Evolutionary conservation across 129 eudicot genomes (phyloP).

Genomic region (Artemisia tridentata): DNA sequence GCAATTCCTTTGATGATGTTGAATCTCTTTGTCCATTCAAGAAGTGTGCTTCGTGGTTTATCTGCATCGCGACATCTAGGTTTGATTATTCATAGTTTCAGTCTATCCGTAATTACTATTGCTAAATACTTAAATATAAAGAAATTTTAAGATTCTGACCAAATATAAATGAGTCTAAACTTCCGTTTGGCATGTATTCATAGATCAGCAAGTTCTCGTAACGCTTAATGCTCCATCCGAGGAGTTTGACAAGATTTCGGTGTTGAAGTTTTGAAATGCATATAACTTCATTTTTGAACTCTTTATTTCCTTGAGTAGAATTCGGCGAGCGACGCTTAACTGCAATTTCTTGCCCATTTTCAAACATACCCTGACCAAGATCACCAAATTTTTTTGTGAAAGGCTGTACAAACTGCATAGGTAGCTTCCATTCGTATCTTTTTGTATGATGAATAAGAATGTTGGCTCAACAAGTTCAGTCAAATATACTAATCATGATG

Average conservation of each 20-base stretch:
- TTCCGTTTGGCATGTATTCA: slow-evolving; percentile 36
- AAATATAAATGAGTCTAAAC: slow-evolving; percentile 35
- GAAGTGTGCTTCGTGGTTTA: slow-evolving; percentile 3
- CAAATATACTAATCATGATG: too few relatives aligned
- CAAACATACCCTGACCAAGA: slow-evolving; percentile 25
- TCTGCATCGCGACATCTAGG: slow-evolving; percentile 10
- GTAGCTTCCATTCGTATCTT: background rate
- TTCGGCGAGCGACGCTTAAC: slow-evolving; percentile 28
- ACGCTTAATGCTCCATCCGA: slow-evolving; percentile 33
- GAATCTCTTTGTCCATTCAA: slow-evolving; percentile 35
- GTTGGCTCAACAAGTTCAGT: too few relatives aligned
- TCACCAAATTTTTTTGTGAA: background rate
- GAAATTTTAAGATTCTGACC: slow-evolving; percentile 10
- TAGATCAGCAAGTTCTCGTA: slow-evolving; percentile 32
- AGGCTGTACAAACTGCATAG: background rate
- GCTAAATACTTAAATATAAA: background rate
- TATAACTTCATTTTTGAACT: slow-evolving; percentile 35
- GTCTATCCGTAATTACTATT: background rate
- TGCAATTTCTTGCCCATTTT: slow-evolving; percentile 29
- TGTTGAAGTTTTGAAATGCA: slow-evolving; percentile 38
- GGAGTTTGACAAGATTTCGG: slow-evolving; percentile 35
- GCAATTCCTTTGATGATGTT: slow-evolving; percentile 41
- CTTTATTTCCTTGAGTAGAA: slow-evolving; percentile 29
- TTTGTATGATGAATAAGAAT: too few relatives aligned
- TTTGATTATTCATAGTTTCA: background rate